Evolutionary conservation across 2,329 filamentous ascomycete species (phyloP).

Genomic region (Scortechinia acanthostroma): DNA sequence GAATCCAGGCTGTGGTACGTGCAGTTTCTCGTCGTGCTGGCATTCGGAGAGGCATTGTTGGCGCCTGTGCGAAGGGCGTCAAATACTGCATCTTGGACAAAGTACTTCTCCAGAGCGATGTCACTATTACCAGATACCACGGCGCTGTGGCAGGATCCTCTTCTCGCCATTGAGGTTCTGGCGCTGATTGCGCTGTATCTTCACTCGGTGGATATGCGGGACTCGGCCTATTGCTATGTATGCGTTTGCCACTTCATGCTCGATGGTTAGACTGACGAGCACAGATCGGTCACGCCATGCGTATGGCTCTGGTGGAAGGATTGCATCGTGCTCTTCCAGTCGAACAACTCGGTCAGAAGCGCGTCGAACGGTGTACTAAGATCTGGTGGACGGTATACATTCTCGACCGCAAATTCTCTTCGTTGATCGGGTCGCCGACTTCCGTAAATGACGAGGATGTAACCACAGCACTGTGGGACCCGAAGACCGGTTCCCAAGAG

Average conservation of each 20-base stretch:
- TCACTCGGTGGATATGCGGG: not conserved
- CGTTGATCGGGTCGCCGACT: not conserved
- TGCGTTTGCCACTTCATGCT: not conserved
- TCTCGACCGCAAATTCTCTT: not conserved
- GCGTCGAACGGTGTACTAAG: not conserved
- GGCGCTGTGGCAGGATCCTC: not conserved
- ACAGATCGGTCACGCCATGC: not conserved
- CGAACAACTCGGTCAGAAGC: not conserved
- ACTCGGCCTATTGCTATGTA: not conserved
- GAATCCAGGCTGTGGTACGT: constrained; percentile 7
- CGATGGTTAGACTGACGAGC: not conserved
- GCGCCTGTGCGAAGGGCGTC: not conserved
- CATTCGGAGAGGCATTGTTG: constrained; percentile 6
- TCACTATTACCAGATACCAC: constrained; percentile 1
- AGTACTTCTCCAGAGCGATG: not conserved
- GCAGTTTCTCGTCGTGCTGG: constrained; percentile 6
- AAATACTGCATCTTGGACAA: not conserved
- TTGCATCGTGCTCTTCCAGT: not conserved
- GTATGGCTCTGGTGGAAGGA: not conserved
- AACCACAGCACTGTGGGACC: not conserved
- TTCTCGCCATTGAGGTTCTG: not conserved
- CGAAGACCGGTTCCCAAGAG: not conserved
- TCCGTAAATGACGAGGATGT: constrained; percentile 23
- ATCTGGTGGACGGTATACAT: constrained; percentile 1
- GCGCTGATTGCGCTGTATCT: constrained; percentile 1